Evolutionary conservation across 2,329 filamentous ascomycete genomes (phyloP).

Genomic region (Orbilia blumenaviensis): DNA sequence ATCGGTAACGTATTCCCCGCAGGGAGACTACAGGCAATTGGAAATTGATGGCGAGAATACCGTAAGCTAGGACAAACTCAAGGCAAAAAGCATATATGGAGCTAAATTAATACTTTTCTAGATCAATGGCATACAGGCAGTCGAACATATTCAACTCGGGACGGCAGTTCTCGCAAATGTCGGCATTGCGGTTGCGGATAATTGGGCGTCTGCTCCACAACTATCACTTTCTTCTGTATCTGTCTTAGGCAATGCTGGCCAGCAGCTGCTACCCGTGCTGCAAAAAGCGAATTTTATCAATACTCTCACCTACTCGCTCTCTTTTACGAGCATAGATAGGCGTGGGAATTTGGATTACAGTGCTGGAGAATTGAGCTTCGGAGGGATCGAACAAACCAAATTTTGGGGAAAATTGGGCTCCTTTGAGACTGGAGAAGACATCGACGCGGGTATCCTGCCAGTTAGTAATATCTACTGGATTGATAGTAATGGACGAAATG

Average conservation of each 20-base stretch:
- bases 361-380: constrained; percentile 31
- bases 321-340: constrained; percentile 23
- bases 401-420: constrained; percentile 29
- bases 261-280: constrained; percentile 32
- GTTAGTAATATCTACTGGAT: constrained; percentile 47
- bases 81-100: not conserved
- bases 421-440: constrained; percentile 1
- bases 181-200: constrained; percentile 30
- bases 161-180: constrained; percentile 15
- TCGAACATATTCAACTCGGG: constrained; percentile 20
- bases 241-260: constrained; percentile 5
- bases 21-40: constrained; percentile 16
- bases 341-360: constrained; percentile 10
- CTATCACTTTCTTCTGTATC: constrained; percentile 17
- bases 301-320: constrained; percentile 39
- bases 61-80: not conserved
- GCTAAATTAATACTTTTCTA: constrained; percentile 20
- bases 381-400: constrained; percentile 34
- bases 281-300: constrained; percentile 23
- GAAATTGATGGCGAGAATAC: constrained; percentile 6
- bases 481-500: constrained; percentile 14
- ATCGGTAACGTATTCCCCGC: constrained; percentile 36
- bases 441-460: constrained; percentile 7
- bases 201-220: constrained; percentile 33
- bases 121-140: constrained; percentile 31